Conservation (phyloP, 495 filamentous ascomycete genomes). For the Aspergillus cristatus region DNA sequence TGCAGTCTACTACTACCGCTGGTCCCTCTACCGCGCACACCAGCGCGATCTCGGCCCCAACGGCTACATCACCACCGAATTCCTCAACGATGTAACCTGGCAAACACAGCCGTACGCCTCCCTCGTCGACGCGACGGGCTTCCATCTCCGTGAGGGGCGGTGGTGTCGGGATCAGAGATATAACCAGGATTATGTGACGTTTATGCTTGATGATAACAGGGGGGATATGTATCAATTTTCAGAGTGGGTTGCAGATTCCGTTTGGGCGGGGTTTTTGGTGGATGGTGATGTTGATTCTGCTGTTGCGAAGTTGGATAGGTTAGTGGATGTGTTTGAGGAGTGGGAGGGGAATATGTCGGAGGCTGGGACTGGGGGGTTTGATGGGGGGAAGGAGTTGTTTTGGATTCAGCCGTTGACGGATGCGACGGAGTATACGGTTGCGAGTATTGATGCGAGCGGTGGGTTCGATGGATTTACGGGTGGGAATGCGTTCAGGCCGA, state of each 20-base stretch:
- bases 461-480: conserved; percentile 18
- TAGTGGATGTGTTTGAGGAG: conserved; percentile 12
- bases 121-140: conserved; percentile 18
- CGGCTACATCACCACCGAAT: conserved; percentile 23
- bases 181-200: conserved; percentile 17
- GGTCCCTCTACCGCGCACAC: conserved; percentile 22
- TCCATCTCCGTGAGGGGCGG: conserved; percentile 21
- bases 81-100: conserved; percentile 22
- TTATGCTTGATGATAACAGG: conserved; percentile 11
- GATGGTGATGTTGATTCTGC: conserved; percentile 15
- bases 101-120: conserved; percentile 12
- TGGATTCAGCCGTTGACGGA: conserved; percentile 21
- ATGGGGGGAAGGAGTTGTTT: conserved; percentile 13
- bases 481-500: conserved; percentile 19
- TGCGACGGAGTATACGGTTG: conserved; percentile 24
- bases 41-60: conserved; percentile 19
- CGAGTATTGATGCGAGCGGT: conserved; percentile 19
- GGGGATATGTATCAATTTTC: conserved; percentile 16
- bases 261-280: conserved; percentile 22
- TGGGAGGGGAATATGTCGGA: conserved; percentile 13
- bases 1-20: conserved; percentile 27
- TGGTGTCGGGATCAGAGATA: conserved; percentile 24
- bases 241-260: conserved; percentile 16
- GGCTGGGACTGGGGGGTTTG: conserved; percentile 17
- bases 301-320: conserved; percentile 10